Percentiles rank a stretch among this genome's conserved stretches.
Evolutionary conservation across 768 basidiomycete genomes (phyloP).

Genomic region (Xerocomus spinulosus): DNA sequence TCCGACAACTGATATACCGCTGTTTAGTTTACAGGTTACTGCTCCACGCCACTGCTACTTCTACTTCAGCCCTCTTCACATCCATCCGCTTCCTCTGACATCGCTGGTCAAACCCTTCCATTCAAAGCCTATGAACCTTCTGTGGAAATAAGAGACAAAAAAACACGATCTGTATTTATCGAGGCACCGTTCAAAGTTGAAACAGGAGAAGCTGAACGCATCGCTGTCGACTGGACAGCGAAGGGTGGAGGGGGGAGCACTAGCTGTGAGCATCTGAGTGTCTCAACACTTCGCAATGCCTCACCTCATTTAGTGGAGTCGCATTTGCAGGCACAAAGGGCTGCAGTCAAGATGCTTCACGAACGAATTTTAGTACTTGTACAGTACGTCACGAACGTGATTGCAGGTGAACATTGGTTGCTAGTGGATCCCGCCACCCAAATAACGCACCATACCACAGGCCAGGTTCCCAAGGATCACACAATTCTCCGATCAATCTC

Average conservation of each 20-base stretch:
- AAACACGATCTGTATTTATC: conserved; percentile 73
- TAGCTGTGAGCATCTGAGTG: conserved; percentile 51
- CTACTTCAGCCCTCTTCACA: conserved; percentile 57
- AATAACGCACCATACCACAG: conserved; percentile 34
- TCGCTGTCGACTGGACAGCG: conserved; percentile 95
- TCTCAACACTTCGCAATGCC: neutral
- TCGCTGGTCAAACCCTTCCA: conserved; percentile 74
- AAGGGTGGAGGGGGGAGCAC: conserved; percentile 80
- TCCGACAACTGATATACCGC: neutral
- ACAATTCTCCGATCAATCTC: conserved; percentile 78
- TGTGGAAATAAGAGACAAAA: conserved; percentile 77
- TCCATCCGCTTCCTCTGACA: conserved; percentile 41
- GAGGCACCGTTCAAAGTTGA: conserved; percentile 87
- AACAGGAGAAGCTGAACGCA: conserved; percentile 97
- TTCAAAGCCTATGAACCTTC: conserved; percentile 93
- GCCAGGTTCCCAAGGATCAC: conserved; percentile 72
- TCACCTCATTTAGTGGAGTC: conserved; percentile 64
- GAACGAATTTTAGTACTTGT: conserved; percentile 84
- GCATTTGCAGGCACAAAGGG: conserved; percentile 85
- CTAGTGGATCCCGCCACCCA: neutral
- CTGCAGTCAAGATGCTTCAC: conserved; percentile 95
- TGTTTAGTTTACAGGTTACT: conserved; percentile 72
- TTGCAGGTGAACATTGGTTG: conserved; percentile 52
- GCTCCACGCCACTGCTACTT: conserved; percentile 86
- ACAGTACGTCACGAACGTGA: conserved; percentile 76